A percentile compares a stretch with the other conserved stretches of the same genome.
Conservation (phyloP, 192 early-diverging fungal species). For the Coemansia biformis region DNA sequence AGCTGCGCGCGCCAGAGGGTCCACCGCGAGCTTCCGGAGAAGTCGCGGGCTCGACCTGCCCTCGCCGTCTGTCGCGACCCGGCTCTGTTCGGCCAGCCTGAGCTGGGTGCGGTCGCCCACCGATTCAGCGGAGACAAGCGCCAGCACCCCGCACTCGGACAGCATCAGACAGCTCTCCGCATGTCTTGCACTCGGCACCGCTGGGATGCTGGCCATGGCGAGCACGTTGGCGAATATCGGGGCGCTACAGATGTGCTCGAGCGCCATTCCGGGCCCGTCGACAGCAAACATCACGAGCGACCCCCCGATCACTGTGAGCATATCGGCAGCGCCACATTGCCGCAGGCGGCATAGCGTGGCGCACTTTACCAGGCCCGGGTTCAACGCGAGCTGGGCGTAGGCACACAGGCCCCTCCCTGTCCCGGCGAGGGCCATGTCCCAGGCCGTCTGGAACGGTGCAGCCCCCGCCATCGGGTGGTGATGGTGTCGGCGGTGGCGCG, state of each 20-base stretch:
- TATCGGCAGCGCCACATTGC: conserved; percentile 1
- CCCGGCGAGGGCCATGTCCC: conserved; percentile 10
- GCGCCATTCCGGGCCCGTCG: conserved; percentile 1
- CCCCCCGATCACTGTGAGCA: conserved; percentile 15
- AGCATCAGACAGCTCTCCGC: conserved; percentile 16
- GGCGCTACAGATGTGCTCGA: conserved; percentile 16
- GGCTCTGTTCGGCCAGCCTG: background rate
- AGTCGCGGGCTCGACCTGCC: conserved; percentile 1
- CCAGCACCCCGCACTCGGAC: conserved; percentile 8
- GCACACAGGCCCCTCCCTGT: background rate
- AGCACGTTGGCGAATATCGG: conserved; percentile 23
- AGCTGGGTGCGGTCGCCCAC: conserved; percentile 1
- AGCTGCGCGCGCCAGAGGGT: conserved; percentile 22
- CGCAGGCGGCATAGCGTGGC: conserved; percentile 14
- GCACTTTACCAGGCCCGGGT: conserved; percentile 19
- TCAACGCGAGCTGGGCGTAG: conserved; percentile 24
- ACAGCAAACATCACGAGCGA: conserved; percentile 16
- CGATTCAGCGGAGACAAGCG: conserved; percentile 5
- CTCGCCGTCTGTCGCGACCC: background rate
- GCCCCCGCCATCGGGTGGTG: conserved; percentile 17
- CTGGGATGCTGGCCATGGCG: background rate
- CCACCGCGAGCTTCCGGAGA: conserved; percentile 16
- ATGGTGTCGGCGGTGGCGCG: no score
- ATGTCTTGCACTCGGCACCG: no score
- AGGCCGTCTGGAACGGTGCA: conserved; percentile 14